Evolutionary conservation across 129 eudicot species (phyloP), one percentile per base, ranked within the genome.

Genomic region (Centaurea solstitialis): DNA sequence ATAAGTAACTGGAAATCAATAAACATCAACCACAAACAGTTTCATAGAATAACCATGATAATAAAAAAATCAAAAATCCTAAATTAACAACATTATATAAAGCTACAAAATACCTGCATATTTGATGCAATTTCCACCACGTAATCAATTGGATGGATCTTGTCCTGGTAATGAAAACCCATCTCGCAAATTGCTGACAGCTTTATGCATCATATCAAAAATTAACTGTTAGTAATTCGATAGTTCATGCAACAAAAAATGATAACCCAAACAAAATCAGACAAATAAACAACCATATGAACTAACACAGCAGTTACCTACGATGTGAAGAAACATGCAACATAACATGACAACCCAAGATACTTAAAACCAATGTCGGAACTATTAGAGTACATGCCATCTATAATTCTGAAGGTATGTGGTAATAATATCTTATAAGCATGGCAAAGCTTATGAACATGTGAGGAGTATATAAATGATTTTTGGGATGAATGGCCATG

Each of bases 131-230:
- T 82, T 76, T 84, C 82, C 66, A 88, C 97, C 88, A 88, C 99
- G 82, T 95, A 93, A 88, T 88, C 85, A 37, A 86, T 86, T n/a
- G 99, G 99, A 40, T 88, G 97, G 78, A 67, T 89, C 81, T 95
- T 95, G 87, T 95, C 99, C 80, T 93, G 94, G 85, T 91, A 91
- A 85, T 95, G 94, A 84, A 95, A 95, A 72, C 78, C 89, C 62
- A 88, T 95, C 90, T 95, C 97, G 62, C 91, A 88, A 79, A 95
- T 84, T 81, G 99, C 94, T 40, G 97, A 78, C 82, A 95, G 92
- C 99, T 95, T 89, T 84, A 89, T 10, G 18, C 35, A 82, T 26
- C 79, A 76, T 59, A 68, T 28, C 74, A 87, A 35, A 73, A 28
- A 22, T 74, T 40, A 41, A 38, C 59, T 33, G 39, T 92, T 75